A percentile compares a stretch with the other conserved stretches of the same genome.
phyloP scores from a whole-genome alignment of 345 rosid genomes.

The Lepidium aucheri region DNA sequence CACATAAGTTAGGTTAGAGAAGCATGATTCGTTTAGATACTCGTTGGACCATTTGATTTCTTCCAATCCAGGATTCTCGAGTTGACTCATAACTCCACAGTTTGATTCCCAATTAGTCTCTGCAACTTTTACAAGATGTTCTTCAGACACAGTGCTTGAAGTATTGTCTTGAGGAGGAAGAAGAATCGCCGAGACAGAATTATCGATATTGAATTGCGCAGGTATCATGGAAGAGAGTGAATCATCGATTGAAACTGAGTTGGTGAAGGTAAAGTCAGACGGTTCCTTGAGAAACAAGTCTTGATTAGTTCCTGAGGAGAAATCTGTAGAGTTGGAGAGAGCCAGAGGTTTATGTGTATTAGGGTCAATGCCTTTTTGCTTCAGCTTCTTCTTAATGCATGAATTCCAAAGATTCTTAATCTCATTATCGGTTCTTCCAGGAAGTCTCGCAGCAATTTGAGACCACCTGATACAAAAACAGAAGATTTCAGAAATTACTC shows the following conservation, averaged over 20 bases:
- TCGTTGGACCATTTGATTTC: constrained; percentile 3
- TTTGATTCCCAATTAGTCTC: background rate
- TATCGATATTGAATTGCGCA: background rate
- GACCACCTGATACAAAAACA: constrained; percentile 22
- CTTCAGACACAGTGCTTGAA: background rate
- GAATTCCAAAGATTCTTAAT: constrained; percentile 27
- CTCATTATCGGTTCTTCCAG: constrained; percentile 27
- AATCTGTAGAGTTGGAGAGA: constrained; percentile 20
- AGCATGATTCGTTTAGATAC: background rate
- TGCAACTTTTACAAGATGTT: background rate
- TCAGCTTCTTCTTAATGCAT: constrained; percentile 19
- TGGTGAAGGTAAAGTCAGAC: constrained; percentile 32
- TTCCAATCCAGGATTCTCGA: background rate
- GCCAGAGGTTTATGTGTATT: constrained; percentile 15
- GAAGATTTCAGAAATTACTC: background rate
- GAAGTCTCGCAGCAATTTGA: constrained; percentile 15
- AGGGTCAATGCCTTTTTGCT: constrained; percentile 10
- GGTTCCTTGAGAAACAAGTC: constrained; percentile 31
- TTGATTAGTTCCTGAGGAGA: constrained; percentile 23
- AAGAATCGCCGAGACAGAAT: constrained; percentile 22
- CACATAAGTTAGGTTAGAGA: background rate
- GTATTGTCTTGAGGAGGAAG: constrained; percentile 33
- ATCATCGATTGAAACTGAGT: constrained; percentile 14
- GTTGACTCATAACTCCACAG: background rate
- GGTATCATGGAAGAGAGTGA: constrained; percentile 30